Evolutionary conservation across 306 rosid genomes (phyloP), one percentile per base, ranked within the genome.

Genomic region (Cucurbita ficifolia): DNA sequence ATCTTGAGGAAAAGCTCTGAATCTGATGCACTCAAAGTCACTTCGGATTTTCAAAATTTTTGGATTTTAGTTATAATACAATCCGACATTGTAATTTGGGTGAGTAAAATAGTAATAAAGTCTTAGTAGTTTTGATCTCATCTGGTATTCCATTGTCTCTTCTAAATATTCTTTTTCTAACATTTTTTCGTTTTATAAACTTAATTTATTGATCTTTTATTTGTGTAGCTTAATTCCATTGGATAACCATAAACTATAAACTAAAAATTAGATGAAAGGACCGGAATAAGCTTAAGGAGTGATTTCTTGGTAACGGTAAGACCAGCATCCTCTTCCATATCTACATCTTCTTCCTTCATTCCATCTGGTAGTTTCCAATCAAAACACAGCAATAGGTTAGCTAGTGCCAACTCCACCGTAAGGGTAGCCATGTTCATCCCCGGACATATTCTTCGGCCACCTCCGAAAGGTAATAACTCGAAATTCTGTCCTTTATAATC

Each of bases 391-490:
- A 50, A 50, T 1, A 16, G 0, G 17, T 50, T 50, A 50, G 55
- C 21, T 19, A 50, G 6, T 2, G 16, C 16, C 36, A 22, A 21
- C 40, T 82, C 78, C 42, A 76, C 24, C 11, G 45, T 76, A 11
- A 64, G 11, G 1, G 16, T 38, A 14, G 5, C 82, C 65, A 76
- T 45, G 52, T 61, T 40, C 7, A 77, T 56, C 5, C 82, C 87
- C 0, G 87, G 87, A 46, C 89, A 83, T 7, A 73, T 75, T 43
- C 89, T 79, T 10, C 79, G 18, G 5, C 79, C 79, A 16, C 56
- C 57, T 54, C 70, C 79, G 7, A 76, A 76, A 4, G 79, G 51
- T 1, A 76, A 14, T 10, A 72, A 48, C 17, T 64, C 29, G 2
- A 72, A 74, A 2, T 72, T 36, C 3, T 76, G 69, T 2, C 81